phyloP scores from a whole-genome alignment of 2,329 filamentous ascomycete species.

The Mycogone perniciosa region DNA sequence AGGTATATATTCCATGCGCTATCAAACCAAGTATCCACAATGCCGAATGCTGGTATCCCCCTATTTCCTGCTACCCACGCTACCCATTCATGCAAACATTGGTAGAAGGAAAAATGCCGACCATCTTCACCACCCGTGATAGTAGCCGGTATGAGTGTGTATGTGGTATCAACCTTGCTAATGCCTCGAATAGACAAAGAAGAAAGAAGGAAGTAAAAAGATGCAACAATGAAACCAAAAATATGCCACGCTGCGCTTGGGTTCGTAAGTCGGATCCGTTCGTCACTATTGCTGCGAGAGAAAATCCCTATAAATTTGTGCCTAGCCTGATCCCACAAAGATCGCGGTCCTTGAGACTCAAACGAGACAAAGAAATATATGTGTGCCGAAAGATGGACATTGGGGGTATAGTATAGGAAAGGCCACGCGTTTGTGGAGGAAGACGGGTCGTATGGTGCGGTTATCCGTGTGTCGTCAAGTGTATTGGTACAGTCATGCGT shows the following conservation, averaged over 20 bases:
- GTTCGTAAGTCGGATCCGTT: constrained; percentile 9
- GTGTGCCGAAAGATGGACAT: background rate
- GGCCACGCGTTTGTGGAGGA: background rate
- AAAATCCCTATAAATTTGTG: background rate
- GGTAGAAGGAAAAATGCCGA: background rate
- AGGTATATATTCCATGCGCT: background rate
- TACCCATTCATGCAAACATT: background rate
- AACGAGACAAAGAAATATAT: background rate
- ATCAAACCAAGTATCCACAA: too few relatives aligned
- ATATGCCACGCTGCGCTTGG: constrained; percentile 7
- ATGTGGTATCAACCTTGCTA: constrained; percentile 5
- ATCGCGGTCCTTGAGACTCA: background rate
- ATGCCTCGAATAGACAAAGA: constrained; percentile 5
- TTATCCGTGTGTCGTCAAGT: background rate
- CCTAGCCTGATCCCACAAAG: too few relatives aligned
- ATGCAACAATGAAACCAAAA: background rate
- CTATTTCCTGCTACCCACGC: background rate
- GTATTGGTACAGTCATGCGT: background rate
- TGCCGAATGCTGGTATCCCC: background rate
- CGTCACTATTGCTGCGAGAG: background rate
- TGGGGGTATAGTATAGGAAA: background rate
- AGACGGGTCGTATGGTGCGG: background rate
- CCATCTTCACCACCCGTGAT: background rate
- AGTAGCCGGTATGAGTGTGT: background rate
- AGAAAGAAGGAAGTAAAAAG: background rate